Conservation (phyloP, 495 filamentous ascomycete genomes). For the Niebla homalea region DNA sequence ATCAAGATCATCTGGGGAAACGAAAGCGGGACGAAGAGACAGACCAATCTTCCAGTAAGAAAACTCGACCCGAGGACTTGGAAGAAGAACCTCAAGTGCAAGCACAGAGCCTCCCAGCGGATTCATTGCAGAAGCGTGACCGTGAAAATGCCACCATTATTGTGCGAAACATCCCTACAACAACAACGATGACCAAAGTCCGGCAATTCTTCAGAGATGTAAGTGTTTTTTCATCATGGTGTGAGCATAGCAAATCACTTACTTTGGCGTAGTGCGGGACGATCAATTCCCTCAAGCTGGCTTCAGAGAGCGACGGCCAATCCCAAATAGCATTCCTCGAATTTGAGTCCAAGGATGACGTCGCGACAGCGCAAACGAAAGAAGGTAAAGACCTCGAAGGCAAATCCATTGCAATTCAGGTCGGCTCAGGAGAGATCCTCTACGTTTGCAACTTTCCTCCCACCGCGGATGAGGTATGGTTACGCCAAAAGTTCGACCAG, state of each 20-base stretch:
- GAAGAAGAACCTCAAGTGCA: conserved; percentile 19
- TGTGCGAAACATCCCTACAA: conserved; percentile 57
- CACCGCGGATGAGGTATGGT: conserved; percentile 65
- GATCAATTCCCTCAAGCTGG: conserved; percentile 59
- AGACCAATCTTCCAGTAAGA: conserved; percentile 39
- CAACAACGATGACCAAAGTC: conserved; percentile 55
- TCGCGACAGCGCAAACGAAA: conserved; percentile 62
- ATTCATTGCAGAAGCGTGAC: conserved; percentile 52
- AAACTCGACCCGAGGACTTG: conserved; percentile 38
- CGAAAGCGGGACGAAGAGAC: conserved; percentile 56
- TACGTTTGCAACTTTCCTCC: conserved; percentile 89
- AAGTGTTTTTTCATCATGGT: conserved; percentile 16
- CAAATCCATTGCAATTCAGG: conserved; percentile 52
- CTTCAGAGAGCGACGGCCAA: conserved; percentile 39
- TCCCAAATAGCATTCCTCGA: conserved; percentile 69
- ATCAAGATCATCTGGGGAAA: conserved; percentile 29
- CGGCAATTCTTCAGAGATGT: conserved; percentile 81
- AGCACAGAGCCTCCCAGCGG: conserved; percentile 24
- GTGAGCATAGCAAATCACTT: conserved; percentile 10
- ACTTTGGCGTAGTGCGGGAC: conserved; percentile 46
- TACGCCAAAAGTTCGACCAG: conserved; percentile 60
- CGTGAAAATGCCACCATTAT: conserved; percentile 80
- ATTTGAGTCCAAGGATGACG: conserved; percentile 68
- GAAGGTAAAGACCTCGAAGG: conserved; percentile 64
- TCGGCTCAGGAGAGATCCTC: conserved; percentile 63